These are phyloP conservation scores for Hypoxylon fuscum DNA, from an alignment of 495 filamentous ascomycete genomes.

Conservation along the genomic window DNA sequence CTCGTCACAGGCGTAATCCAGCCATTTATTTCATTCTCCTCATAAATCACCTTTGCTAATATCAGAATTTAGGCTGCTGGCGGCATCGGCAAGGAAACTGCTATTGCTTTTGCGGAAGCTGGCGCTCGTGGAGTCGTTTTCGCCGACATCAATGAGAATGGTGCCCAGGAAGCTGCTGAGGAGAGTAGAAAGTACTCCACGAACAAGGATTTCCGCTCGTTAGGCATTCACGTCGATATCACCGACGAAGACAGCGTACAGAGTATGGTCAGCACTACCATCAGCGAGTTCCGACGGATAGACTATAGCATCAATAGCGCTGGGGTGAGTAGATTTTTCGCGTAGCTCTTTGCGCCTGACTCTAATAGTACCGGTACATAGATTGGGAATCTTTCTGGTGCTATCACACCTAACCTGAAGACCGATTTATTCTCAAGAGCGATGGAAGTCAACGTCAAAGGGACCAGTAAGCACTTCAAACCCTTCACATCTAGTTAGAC, in stretches of 20 bases:
- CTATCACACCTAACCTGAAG: not conserved
- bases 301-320: constrained; percentile 47
- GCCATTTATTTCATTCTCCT: no score
- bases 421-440: constrained; percentile 3
- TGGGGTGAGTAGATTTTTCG: no score
- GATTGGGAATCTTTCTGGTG: not conserved
- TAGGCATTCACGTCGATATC: constrained; percentile 41
- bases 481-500: no score
- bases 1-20: not conserved
- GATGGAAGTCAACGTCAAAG: constrained; percentile 8
- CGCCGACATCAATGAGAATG: not conserved
- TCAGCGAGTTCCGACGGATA: constrained; percentile 41
- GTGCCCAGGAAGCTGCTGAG: not conserved
- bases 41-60: no score
- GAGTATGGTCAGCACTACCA: constrained; percentile 35
- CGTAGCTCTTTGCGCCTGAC: not conserved
- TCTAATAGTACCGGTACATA: not conserved
- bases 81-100: not conserved
- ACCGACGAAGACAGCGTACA: constrained; percentile 37
- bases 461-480: no score
- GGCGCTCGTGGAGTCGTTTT: not conserved
- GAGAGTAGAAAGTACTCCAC: not conserved
- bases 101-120: not conserved
- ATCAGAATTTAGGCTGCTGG: not conserved
- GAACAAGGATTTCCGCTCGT: not conserved